phyloP scores from a whole-genome alignment of 2,329 filamentous ascomycete species.

The Chlorencoelia australis region DNA sequence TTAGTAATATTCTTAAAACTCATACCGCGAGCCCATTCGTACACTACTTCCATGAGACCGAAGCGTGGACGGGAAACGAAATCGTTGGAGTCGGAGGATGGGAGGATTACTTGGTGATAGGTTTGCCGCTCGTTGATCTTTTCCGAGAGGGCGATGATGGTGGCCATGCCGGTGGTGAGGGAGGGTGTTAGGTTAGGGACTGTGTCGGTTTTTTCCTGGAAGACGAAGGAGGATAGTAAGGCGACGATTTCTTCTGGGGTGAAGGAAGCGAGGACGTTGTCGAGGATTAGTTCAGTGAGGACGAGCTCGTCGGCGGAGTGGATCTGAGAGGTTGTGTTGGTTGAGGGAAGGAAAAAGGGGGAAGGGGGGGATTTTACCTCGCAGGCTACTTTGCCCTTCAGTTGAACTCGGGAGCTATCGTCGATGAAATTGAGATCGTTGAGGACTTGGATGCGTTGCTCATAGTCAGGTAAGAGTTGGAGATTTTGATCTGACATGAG shows the following conservation, averaged over 20 bases:
- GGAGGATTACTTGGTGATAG: constrained; percentile 82
- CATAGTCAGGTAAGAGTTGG: constrained; percentile 89
- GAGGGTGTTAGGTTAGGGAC: constrained; percentile 72
- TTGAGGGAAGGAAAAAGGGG: too few relatives aligned
- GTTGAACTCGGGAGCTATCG: constrained; percentile 72
- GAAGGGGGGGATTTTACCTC: too few relatives aligned
- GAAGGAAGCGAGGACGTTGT: constrained; percentile 91
- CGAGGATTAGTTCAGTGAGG: constrained; percentile 87
- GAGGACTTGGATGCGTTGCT: constrained; percentile 85
- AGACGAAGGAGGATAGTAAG: constrained; percentile 86
- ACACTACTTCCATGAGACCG: constrained; percentile 92
- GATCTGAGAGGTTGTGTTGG: constrained; percentile 43
- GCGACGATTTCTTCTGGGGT: constrained; percentile 96
- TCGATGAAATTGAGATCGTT: constrained; percentile 92
- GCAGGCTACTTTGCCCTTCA: constrained; percentile 97
- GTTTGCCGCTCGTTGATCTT: constrained; percentile 88
- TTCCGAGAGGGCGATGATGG: constrained; percentile 82
- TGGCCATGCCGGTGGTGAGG: constrained; percentile 72
- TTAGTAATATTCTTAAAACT: constrained; percentile 97
- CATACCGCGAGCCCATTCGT: constrained; percentile 97
- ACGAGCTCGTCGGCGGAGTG: constrained; percentile 96
- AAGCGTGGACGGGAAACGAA: constrained; percentile 82
- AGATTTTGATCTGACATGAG: constrained; percentile 94
- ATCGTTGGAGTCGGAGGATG: constrained; percentile 82
- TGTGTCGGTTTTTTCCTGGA: constrained; percentile 88